Percentiles rank a stretch among this genome's conserved stretches.
Conservation (phyloP, 176 grass and related monocot genomes). For the Bromus sterilis region DNA sequence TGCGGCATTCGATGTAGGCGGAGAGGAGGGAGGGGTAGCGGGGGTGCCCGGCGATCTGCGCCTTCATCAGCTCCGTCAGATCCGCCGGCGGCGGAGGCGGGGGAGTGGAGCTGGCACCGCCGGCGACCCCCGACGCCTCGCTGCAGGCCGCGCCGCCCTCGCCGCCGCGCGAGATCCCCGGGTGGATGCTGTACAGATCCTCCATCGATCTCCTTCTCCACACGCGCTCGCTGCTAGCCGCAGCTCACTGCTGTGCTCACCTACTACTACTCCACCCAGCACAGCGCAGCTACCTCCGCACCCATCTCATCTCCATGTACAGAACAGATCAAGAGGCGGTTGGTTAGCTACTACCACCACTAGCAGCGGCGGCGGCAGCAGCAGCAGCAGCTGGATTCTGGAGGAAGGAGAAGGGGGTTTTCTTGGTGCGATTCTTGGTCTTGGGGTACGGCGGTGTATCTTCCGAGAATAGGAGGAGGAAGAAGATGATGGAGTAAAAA, state of each 20-base stretch:
- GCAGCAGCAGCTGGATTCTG: neutral
- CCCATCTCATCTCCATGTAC: constrained; percentile 13
- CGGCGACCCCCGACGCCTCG: constrained; percentile 32
- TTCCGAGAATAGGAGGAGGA: constrained; percentile 1
- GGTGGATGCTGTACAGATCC: neutral
- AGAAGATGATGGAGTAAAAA: neutral
- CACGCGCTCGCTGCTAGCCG: neutral
- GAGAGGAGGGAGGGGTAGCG: constrained; percentile 82
- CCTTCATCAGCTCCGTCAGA: constrained; percentile 83
- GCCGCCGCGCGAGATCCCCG: constrained; percentile 33
- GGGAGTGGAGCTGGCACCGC: too few species aligned
- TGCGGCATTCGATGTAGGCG: constrained; percentile 95
- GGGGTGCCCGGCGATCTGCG: constrained; percentile 90
- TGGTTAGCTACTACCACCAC: neutral
- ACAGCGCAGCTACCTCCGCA: neutral
- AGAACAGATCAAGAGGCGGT: neutral
- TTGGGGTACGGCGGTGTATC: neutral
- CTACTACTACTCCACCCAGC: neutral
- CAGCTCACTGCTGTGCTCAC: neutral
- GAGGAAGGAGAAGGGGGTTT: neutral
- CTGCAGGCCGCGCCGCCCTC: constrained; percentile 17
- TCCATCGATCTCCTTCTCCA: neutral
- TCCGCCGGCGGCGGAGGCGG: constrained; percentile 36
- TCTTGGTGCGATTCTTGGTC: neutral
- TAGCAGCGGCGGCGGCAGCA: neutral